These are phyloP conservation scores for Immersiporthe knoxdaviesiana DNA, from an alignment of 2,329 filamentous ascomycete species.

Conservation along the genomic window DNA sequence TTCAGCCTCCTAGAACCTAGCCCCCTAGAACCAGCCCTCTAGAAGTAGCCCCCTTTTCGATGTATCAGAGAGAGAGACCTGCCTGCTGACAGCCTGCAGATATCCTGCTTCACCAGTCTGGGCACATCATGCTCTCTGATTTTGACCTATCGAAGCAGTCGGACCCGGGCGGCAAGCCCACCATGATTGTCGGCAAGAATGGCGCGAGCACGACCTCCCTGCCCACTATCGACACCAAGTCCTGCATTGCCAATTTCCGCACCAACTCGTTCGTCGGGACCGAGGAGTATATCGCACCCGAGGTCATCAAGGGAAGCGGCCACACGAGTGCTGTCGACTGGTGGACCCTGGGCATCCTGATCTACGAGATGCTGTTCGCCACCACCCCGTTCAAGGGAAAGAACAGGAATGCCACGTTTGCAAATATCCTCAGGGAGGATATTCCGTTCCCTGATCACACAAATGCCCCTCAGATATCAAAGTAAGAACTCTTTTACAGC, in stretches of 20 bases:
- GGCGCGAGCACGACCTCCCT: slow-evolving; percentile 84
- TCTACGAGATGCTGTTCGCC: slow-evolving; percentile 98
- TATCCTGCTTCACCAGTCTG: slow-evolving; percentile 97
- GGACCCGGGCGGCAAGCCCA: slow-evolving; percentile 90
- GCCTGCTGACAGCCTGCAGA: slow-evolving; percentile 50
- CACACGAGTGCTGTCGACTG: slow-evolving; percentile 98
- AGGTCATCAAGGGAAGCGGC: slow-evolving; percentile 97
- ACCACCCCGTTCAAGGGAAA: slow-evolving; percentile 99
- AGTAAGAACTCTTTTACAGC: slow-evolving; percentile 61
- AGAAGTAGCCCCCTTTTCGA: too few relatives aligned
- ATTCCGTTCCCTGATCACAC: slow-evolving; percentile 93
- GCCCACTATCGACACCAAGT: slow-evolving; percentile 97
- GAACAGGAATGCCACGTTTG: slow-evolving; percentile 97
- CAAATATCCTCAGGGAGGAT: slow-evolving; percentile 93
- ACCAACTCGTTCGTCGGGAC: slow-evolving; percentile 99
- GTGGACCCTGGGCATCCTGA: slow-evolving; percentile 97
- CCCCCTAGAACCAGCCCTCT: too few relatives aligned
- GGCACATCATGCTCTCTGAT: slow-evolving; percentile 99
- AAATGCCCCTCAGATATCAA: slow-evolving; percentile 82
- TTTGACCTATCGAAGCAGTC: slow-evolving; percentile 99
- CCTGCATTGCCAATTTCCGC: slow-evolving; percentile 96
- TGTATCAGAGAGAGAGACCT: slow-evolving; percentile 11
- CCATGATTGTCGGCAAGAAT: slow-evolving; percentile 93
- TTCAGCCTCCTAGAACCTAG: too few relatives aligned
- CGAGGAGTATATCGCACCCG: slow-evolving; percentile 97